Base-by-base conservation (phyloP, 768 basidiomycete species). In the Pleurotus djamor region DNA sequence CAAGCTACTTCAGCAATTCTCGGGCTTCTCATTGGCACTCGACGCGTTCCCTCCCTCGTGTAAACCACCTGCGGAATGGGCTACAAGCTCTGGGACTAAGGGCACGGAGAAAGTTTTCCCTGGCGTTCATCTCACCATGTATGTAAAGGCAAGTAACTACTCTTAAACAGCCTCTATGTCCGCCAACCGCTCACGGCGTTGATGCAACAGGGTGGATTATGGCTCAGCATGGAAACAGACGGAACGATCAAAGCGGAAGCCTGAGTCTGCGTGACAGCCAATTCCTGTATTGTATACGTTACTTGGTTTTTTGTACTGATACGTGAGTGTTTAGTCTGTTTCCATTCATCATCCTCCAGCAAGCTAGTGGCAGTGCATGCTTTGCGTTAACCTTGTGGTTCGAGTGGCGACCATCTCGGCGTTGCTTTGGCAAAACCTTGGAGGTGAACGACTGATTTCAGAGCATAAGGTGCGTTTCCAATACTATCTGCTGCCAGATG, bases 1-100 rank as follows among this genome's bases (percentile, higher is more conserved):
- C 48, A 79, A 83, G 8, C 71, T 89, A 5, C 68, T 88, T 5
- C 88, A 89, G 66, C 67, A 67, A 9, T 86, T 87, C 68, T 77
- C 76, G 3, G 64, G 65, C 1, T 69, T 89, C 43, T 64, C 68
- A 1, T 73, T 85, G 17, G 80, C 77, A 2, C 68, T 67, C 4
- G 77, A 81, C 10, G 78, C 77, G 0, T 82, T 82, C 50, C 75
- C 79, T 4, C 68, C 74, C 5, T 69, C 61, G 5, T 74, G 76
- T 2, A 69, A 68, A 34, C 77, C 84, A 2, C 85, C 84, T 0
- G 61, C 69, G 0, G 70, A 71, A 10, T 86, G 85, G 84, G 65
- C 66, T 14, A 61, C 66, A 3, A 68, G 66, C 4, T 67, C 66
- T 1, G 78, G 76, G 8, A 65, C 68, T 48, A 78, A 82, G 65